phyloP scores from a whole-genome alignment of 495 filamentous ascomycete genomes.

The Aspergillus funiculosus region DNA sequence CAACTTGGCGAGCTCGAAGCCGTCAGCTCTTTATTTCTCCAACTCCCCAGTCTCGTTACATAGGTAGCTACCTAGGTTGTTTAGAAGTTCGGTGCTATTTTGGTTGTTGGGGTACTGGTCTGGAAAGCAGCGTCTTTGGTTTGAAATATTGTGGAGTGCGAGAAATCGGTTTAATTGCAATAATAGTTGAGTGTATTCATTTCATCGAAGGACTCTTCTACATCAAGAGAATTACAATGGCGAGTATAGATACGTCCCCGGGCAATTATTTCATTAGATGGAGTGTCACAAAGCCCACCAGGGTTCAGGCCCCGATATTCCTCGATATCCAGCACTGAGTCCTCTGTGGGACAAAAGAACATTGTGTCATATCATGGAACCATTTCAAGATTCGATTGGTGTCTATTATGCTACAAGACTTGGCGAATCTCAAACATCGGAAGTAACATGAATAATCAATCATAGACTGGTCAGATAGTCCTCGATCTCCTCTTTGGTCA shows the following conservation, averaged over 20 bases:
- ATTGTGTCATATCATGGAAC: slow-evolving; percentile 15
- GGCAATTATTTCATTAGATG: not conserved
- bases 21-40: too few species aligned
- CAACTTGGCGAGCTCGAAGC: slow-evolving; percentile 2
- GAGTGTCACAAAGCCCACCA: not conserved
- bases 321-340: not conserved
- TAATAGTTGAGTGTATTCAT: not conserved
- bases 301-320: not conserved
- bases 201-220: not conserved
- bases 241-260: not conserved
- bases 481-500: slow-evolving; percentile 96
- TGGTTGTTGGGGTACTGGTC: too few species aligned
- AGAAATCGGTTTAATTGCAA: too few species aligned
- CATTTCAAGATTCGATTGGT: slow-evolving; percentile 22
- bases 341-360: not conserved
- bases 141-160: too few species aligned
- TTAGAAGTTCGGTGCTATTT: too few species aligned
- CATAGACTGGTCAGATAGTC: slow-evolving; percentile 97
- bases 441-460: slow-evolving; percentile 16
- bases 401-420: slow-evolving; percentile 28
- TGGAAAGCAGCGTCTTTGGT: too few species aligned
- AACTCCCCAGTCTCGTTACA: too few species aligned
- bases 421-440: slow-evolving; percentile 8
- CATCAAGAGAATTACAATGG: too few species aligned
- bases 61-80: too few species aligned